Base-by-base conservation (phyloP, 2,329 filamentous ascomycete species). In the Whalleya microplaca region DNA sequence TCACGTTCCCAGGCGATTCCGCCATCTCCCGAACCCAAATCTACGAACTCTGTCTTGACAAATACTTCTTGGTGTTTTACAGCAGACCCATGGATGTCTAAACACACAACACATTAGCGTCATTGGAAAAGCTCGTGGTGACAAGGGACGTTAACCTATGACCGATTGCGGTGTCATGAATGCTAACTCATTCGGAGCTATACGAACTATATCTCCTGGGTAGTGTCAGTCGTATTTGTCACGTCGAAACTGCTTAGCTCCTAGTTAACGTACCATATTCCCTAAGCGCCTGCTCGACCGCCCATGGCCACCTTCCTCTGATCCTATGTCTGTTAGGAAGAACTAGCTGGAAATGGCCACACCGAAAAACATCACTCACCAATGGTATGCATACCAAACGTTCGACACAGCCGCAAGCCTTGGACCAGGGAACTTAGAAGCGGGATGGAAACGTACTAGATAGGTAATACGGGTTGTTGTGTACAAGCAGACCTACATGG, bases 141-240 rank as follows among this genome's bases (percentile, higher is more conserved):
- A n/a, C n/a, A n/a, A n/a, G 23, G 23, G 23, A 9, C 23, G 23
- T 9, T 27, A 9, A 9, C 23, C 9, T 27, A n/a, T n/a, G n/a
- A 27, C 23, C 23, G 23, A 27, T 27, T 27, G 23, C 9, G 23
- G 23, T 4, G 23, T 27, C 9, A 27, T 9, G 23, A 66, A 63
- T 6, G 56, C 56, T 0, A 65, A 53, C 42, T 65, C 64, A 29
- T 62, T 66, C 12, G 64, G 62, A 12, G 62, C 60, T 18, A 64
- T 54, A 3, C 62, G 60, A 4, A 65, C 62, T 19, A 58, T 48
- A 29, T 62, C 54, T 3, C 64, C 59, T 62, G 4, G 9, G 32
- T 2, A 14, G 41, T 29, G 20, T 51, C 16, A 48, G 9, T 29
- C 12, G 32, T 19, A 37, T n/a, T n/a, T n/a, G n/a, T n/a, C n/a